These are phyloP conservation scores for Capsicum rhomboideum DNA, from an alignment of 257 asterid genomes.

Conservation along the genomic window DNA sequence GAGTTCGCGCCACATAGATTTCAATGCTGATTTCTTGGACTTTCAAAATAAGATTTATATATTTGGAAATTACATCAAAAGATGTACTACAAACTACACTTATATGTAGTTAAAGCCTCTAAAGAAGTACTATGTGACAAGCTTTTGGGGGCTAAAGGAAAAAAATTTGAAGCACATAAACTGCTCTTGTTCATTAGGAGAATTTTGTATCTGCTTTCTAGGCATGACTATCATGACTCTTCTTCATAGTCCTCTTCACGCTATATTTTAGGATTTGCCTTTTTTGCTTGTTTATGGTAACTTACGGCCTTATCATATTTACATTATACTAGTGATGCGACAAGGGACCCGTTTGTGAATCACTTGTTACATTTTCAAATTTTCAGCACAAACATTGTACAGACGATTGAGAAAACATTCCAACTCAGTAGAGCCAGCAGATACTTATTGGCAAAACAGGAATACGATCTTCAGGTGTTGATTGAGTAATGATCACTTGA, in stretches of 20 bases:
- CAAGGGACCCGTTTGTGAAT: not conserved
- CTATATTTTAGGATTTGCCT: not conserved
- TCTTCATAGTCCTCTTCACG: not conserved
- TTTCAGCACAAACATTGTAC: conserved; percentile 65
- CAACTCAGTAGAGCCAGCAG: conserved; percentile 67
- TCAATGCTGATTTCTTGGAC: too few relatives aligned
- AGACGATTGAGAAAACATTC: conserved; percentile 72
- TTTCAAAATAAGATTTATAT: too few relatives aligned
- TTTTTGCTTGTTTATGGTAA: not conserved
- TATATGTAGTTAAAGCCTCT: too few relatives aligned
- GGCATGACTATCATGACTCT: not conserved
- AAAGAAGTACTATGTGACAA: too few relatives aligned
- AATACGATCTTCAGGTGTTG: conserved; percentile 71
- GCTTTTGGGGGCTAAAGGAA: not conserved
- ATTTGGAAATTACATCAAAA: too few relatives aligned
- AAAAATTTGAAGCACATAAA: not conserved
- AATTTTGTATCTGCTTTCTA: not conserved
- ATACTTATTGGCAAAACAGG: conserved; percentile 73
- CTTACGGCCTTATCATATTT: not conserved
- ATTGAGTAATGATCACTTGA: not conserved
- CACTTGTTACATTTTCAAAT: not conserved
- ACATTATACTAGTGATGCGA: not conserved
- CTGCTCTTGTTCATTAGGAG: not conserved
- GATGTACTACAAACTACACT: too few relatives aligned
- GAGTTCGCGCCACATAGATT: too few relatives aligned